A percentile compares a stretch with the other conserved stretches of the same genome.
Evolutionary conservation across 768 basidiomycete genomes (phyloP).

Genomic region (Ephemerocybe angulata): DNA sequence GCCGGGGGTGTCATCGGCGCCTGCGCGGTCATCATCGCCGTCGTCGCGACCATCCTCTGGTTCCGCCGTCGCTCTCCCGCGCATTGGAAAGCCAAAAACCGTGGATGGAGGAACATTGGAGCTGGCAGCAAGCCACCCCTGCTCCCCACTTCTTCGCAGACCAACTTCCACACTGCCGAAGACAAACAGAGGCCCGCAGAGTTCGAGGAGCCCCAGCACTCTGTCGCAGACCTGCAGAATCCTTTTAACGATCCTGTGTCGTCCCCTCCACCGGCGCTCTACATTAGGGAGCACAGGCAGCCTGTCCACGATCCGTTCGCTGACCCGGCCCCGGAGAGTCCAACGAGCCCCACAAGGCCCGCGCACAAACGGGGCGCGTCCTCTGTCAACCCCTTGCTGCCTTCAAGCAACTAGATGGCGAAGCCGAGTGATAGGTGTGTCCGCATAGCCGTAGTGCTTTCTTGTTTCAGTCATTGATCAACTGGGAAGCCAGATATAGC

Average conservation of each 20-base stretch:
- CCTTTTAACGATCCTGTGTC: neutral
- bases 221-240: neutral
- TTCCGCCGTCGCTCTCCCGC: constrained; percentile 17
- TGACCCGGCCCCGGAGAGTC: neutral
- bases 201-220: neutral
- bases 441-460: too few relatives aligned
- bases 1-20: constrained; percentile 27
- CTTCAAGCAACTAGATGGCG: neutral
- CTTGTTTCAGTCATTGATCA: too few relatives aligned
- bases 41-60: constrained; percentile 20
- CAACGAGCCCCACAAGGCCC: constrained; percentile 1
- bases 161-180: neutral
- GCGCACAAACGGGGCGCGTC: neutral
- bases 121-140: neutral
- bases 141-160: neutral
- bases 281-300: constrained; percentile 12
- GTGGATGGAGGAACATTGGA: constrained; percentile 4
- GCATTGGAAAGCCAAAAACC: constrained; percentile 8
- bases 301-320: constrained; percentile 5
- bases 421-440: neutral
- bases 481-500: too few relatives aligned
- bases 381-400: neutral
- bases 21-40: constrained; percentile 15
- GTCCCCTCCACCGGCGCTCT: constrained; percentile 6
- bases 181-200: neutral